Conservation (phyloP, 208 protist genomes). For the Tetramitus jugosus region DNA sequence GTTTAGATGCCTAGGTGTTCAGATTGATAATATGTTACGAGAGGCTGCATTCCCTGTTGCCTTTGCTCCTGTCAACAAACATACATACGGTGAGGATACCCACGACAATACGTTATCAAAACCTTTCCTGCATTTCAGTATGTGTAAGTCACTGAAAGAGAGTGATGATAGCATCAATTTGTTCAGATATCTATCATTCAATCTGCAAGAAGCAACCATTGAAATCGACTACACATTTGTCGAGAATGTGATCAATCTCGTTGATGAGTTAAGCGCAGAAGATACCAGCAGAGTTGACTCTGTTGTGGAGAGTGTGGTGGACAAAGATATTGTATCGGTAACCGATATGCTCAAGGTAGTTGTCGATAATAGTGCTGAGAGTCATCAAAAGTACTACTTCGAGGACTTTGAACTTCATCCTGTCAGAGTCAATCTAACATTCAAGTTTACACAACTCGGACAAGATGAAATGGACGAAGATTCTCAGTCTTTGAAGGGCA, state of each 20-base stretch:
- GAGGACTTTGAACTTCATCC: not conserved
- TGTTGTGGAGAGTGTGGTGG: not conserved
- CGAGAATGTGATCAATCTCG: not conserved
- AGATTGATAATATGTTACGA: not conserved
- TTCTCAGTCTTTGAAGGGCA: not conserved
- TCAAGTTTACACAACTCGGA: not conserved
- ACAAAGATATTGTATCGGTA: not conserved
- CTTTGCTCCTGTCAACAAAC: not conserved
- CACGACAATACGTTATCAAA: not conserved
- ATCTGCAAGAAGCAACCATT: not conserved
- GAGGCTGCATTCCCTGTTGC: not conserved
- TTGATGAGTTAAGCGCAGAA: not conserved
- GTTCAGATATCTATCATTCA: not conserved
- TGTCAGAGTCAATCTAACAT: not conserved
- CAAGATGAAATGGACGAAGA: not conserved
- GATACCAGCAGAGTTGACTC: not conserved
- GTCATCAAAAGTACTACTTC: conserved; percentile 7
- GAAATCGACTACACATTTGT: conserved; percentile 17
- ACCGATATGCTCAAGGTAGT: too few species aligned
- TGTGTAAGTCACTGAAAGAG: not conserved
- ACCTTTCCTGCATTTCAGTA: not conserved
- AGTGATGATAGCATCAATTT: not conserved
- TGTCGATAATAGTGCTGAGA: too few species aligned
- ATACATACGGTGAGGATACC: not conserved
- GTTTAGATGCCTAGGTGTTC: not conserved